Evolutionary conservation across 495 filamentous ascomycete genomes (phyloP), one percentile per base, ranked within the genome.

Genomic region (Cercophora newfieldiana): DNA sequence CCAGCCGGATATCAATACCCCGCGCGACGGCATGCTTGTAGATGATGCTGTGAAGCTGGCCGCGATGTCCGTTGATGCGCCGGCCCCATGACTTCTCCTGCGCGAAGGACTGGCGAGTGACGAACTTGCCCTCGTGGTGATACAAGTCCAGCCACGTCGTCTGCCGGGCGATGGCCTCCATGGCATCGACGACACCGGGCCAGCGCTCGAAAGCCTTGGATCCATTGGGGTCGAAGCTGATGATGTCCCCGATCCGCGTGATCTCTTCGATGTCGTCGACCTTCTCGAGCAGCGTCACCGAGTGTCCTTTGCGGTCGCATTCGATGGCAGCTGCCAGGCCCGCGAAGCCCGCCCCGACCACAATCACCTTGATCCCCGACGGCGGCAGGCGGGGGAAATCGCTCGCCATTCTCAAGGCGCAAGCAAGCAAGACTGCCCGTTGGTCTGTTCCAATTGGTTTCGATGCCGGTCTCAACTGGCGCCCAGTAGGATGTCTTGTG

Each of bases 271-370:
- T 74, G 64, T 73, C 51, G 44, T 70, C 69, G 28, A 71, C 79
- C 65, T 79, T 79, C 29, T 76, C 73, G 30, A 83, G 61, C 1
- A 77, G 66, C 18, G 72, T 73, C 4, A 77, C 75, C 18, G 64
- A 61, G 66, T 77, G 73, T 5, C 75, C 75, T 51, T 75, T 77
- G 48, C 75, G 69, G 61, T 81, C 73, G 67, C 85, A 87, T 70
- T 89, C 88, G 59, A 89, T 85, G 50, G 85, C 85, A 1, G 86
- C 85, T 0, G 85, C 81, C 8, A 89, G 78, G 5, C 87, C 87
- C 29, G 82, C 88, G 58, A 89, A 86, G 26, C 88, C 86, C 5
- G 80, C 83, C n/a, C 86, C 87, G 29, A 89, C 83, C 53, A 88
- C 79, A 5, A 89, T 72, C 26, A 89, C 81, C 33, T 80, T 78